A percentile compares a stretch with the other conserved stretches of the same genome.
These are phyloP conservation scores for Solanum etuberosum DNA, from an alignment of 257 asterid species.

Conservation along the genomic window DNA sequence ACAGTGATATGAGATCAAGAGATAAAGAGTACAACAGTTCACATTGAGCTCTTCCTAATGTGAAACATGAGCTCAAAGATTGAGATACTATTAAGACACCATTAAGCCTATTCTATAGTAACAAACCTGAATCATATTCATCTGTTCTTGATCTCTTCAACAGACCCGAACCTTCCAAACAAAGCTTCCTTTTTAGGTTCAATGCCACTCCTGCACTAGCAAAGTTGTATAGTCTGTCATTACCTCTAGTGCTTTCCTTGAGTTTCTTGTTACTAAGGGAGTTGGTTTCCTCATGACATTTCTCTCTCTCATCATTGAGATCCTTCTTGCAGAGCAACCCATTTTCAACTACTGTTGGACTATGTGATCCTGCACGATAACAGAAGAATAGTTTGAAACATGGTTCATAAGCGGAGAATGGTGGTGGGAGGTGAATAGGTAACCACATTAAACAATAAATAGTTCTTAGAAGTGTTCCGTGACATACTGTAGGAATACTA, in stretches of 20 bases:
- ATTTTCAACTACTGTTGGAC: slow-evolving; percentile 9
- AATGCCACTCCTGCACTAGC: slow-evolving; percentile 6
- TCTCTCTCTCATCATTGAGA: slow-evolving; percentile 8
- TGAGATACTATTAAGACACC: neutral
- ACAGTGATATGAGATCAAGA: neutral
- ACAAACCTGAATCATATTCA: slow-evolving; percentile 18
- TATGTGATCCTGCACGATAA: slow-evolving; percentile 30
- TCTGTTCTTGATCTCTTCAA: slow-evolving; percentile 37
- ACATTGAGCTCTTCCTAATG: neutral
- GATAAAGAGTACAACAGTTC: neutral
- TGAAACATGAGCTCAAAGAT: neutral
- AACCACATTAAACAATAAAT: neutral
- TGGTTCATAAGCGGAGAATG: neutral
- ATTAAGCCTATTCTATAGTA: neutral
- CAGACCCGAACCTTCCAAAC: slow-evolving; percentile 17
- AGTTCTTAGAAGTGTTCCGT: neutral
- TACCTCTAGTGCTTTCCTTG: slow-evolving; percentile 25
- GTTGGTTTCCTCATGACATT: slow-evolving; percentile 8
- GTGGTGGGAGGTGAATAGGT: neutral
- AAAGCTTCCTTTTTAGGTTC: slow-evolving; percentile 38
- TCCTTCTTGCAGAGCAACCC: neutral
- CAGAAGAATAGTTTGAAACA: neutral
- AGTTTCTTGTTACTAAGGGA: slow-evolving; percentile 8
- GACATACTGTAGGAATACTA: neutral
- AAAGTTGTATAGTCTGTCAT: neutral